Conservation (phyloP, 1,139 yeast species). For the Citeromyces hawaiiensis region DNA sequence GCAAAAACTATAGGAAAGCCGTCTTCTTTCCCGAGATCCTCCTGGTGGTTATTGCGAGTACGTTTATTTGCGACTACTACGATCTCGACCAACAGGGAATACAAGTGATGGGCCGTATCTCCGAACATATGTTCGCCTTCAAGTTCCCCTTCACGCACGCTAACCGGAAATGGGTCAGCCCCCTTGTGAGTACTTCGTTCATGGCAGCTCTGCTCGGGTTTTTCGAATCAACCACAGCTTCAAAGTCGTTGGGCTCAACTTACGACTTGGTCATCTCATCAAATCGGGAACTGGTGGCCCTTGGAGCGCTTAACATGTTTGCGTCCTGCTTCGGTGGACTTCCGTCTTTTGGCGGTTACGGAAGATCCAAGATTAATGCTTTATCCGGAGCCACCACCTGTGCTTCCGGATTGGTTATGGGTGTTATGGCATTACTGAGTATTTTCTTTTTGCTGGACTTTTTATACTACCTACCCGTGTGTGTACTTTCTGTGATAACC, state of each 20-base stretch:
- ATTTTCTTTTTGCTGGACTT: conserved; percentile 47
- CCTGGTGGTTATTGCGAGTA: conserved; percentile 52
- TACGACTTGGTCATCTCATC: conserved; percentile 59
- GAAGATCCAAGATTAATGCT: conserved; percentile 82
- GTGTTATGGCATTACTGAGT: conserved; percentile 54
- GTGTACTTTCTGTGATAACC: conserved; percentile 73
- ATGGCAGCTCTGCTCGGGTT: conserved; percentile 82
- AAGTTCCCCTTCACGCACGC: conserved; percentile 31
- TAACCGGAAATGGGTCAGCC: conserved; percentile 22
- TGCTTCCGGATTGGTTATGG: conserved; percentile 72
- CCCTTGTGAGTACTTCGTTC: conserved; percentile 44
- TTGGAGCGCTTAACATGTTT: conserved; percentile 63
- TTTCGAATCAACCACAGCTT: conserved; percentile 89
- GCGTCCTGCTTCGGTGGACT: conserved; percentile 66
- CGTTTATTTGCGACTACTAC: conserved; percentile 37
- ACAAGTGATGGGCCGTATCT: conserved; percentile 56
- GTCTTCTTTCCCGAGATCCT: conserved; percentile 75
- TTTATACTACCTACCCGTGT: conserved; percentile 65
- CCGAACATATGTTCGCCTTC: conserved; percentile 25
- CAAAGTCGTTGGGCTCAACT: conserved; percentile 60
- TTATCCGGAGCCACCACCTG: conserved; percentile 81
- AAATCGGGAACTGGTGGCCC: conserved; percentile 66
- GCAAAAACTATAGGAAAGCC: conserved; percentile 18
- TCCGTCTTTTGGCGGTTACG: conserved; percentile 95
- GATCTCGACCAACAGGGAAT: conserved; percentile 45